phyloP scores from a whole-genome alignment of 2,329 filamentous ascomycete species.

The Capronia americana region DNA sequence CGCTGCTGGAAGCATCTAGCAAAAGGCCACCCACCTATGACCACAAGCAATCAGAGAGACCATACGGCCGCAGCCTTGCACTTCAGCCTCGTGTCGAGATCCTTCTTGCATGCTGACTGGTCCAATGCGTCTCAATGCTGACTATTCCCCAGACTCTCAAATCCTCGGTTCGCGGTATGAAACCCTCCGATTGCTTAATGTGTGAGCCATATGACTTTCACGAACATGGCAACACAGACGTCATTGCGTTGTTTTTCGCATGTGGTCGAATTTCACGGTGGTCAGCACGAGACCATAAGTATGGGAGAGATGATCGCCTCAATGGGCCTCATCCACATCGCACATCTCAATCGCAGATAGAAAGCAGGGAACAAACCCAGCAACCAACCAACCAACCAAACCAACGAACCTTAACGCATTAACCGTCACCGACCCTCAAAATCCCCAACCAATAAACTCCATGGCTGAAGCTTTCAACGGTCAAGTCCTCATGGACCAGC shows the following conservation, averaged over 20 bases:
- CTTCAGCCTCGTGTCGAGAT: conserved; percentile 9
- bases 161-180: conserved; percentile 11
- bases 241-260: conserved; percentile 23
- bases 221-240: conserved; percentile 14
- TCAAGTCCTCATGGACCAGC: conserved; percentile 34
- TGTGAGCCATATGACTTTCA: conserved; percentile 22
- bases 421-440: not conserved
- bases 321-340: conserved; percentile 9
- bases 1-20: conserved; percentile 15
- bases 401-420: not conserved
- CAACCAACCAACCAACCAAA: not conserved
- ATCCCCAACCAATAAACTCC: not conserved
- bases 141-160: conserved; percentile 22
- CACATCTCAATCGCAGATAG: not conserved
- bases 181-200: conserved; percentile 10
- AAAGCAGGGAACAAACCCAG: not conserved
- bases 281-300: conserved; percentile 31
- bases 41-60: conserved; percentile 1
- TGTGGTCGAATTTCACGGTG: conserved; percentile 1
- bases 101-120: not conserved
- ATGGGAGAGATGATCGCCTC: conserved; percentile 14
- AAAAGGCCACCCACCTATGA: not conserved
- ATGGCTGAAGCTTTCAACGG: conserved; percentile 36
- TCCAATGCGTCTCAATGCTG: conserved; percentile 6
- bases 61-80: conserved; percentile 27